Percentiles rank a stretch among this genome's conserved stretches.
These are phyloP conservation scores for Aspergillus pseudoviridinutans DNA, from an alignment of 2,329 filamentous ascomycete genomes.

Conservation along the genomic window DNA sequence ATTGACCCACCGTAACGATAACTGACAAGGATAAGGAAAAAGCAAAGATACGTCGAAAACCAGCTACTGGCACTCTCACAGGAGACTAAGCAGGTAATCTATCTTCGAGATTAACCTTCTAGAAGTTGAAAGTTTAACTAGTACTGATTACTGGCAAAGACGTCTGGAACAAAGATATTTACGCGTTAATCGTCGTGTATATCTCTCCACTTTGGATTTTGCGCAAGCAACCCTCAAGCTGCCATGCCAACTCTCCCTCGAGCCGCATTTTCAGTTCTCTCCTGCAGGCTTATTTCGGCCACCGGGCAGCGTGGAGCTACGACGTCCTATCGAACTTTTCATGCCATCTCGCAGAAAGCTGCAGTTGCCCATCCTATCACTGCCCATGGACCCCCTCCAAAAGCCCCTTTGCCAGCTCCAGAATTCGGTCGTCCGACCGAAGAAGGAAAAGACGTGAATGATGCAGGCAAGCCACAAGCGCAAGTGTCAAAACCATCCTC, in stretches of 20 bases:
- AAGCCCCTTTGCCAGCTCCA: slow-evolving; percentile 50
- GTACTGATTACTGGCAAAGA: neutral
- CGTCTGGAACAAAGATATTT: neutral
- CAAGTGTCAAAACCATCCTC: slow-evolving; percentile 27
- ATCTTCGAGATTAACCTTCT: neutral
- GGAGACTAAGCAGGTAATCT: neutral
- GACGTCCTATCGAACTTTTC: slow-evolving; percentile 25
- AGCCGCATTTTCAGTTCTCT: slow-evolving; percentile 12
- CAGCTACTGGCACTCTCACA: neutral
- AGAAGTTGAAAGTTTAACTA: neutral
- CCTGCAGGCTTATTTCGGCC: slow-evolving; percentile 16
- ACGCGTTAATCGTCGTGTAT: neutral
- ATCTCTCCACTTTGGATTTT: neutral
- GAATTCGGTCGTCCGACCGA: slow-evolving; percentile 47
- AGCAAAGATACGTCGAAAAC: neutral
- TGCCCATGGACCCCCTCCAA: slow-evolving; percentile 57
- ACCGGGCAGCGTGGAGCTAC: slow-evolving; percentile 12
- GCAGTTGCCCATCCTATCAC: slow-evolving; percentile 57
- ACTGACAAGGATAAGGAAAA: neutral
- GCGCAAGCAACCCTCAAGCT: neutral
- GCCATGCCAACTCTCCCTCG: slow-evolving; percentile 23
- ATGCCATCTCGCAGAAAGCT: slow-evolving; percentile 34
- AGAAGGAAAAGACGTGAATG: slow-evolving; percentile 36
- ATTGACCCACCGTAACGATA: neutral
- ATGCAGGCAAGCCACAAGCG: slow-evolving; percentile 16